Conservation (phyloP, 495 filamentous ascomycete genomes). For the Elasticomyces elasticus region DNA sequence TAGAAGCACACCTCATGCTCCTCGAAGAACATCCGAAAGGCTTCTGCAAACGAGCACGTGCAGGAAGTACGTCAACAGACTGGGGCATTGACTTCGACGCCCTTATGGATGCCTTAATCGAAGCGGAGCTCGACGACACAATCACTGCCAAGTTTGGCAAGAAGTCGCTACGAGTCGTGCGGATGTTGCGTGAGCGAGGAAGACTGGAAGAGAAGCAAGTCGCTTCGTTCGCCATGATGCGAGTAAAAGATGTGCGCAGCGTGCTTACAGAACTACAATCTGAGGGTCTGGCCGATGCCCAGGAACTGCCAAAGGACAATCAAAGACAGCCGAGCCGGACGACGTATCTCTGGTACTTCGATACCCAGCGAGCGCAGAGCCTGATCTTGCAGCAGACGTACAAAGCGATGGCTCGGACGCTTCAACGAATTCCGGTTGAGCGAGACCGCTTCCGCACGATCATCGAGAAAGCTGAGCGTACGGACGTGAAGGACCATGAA, state of each 20-base stretch:
- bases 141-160: slow-evolving; percentile 67
- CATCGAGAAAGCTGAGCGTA: slow-evolving; percentile 65
- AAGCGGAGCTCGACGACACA: slow-evolving; percentile 65
- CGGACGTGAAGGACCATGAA: slow-evolving; percentile 71
- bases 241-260: slow-evolving; percentile 68
- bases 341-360: slow-evolving; percentile 85
- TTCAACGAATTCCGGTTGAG: slow-evolving; percentile 69
- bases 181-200: slow-evolving; percentile 73
- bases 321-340: slow-evolving; percentile 67
- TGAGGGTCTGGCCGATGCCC: slow-evolving; percentile 72
- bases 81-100: slow-evolving; percentile 73
- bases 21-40: slow-evolving; percentile 60
- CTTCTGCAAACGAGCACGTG: slow-evolving; percentile 53
- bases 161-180: slow-evolving; percentile 63
- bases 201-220: slow-evolving; percentile 86
- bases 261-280: slow-evolving; percentile 73
- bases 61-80: slow-evolving; percentile 46
- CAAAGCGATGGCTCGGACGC: slow-evolving; percentile 74
- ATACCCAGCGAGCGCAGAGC: slow-evolving; percentile 54
- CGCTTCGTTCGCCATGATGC: slow-evolving; percentile 60
- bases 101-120: slow-evolving; percentile 56
- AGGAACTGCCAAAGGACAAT: slow-evolving; percentile 81
- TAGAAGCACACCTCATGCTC: slow-evolving; percentile 69
- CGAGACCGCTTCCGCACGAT: slow-evolving; percentile 54
- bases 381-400: slow-evolving; percentile 67